phyloP scores from a whole-genome alignment of 176 grass and related monocot genomes.

The Musa beccarii region DNA sequence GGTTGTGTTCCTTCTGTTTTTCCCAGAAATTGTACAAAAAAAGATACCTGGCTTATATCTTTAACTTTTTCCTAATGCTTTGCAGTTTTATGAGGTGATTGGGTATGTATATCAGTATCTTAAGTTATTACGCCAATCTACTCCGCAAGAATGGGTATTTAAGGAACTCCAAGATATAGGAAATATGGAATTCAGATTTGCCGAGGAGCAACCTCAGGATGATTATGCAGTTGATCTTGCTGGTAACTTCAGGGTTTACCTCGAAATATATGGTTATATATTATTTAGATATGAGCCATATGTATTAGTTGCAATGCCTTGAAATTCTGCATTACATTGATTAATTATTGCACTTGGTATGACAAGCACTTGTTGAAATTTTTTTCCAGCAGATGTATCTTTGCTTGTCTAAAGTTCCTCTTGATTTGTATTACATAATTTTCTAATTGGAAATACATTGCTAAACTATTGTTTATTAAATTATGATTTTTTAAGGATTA shows the following conservation, averaged over 20 bases:
- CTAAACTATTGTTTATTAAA: not conserved
- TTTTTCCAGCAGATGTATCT: too few relatives aligned
- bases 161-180: slow-evolving; percentile 92
- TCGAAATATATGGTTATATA: not conserved
- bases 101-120: slow-evolving; percentile 74
- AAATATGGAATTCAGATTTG: slow-evolving; percentile 93
- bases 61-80: not conserved
- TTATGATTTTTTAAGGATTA: not conserved
- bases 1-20: not conserved
- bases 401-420: too few relatives aligned
- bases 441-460: not conserved
- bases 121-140: slow-evolving; percentile 58
- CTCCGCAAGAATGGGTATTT: slow-evolving; percentile 93
- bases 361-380: too few relatives aligned
- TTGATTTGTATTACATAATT: not conserved
- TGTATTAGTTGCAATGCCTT: not conserved
- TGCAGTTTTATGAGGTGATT: slow-evolving; percentile 65
- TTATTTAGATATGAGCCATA: not conserved
- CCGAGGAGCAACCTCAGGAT: slow-evolving; percentile 94
- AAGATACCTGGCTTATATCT: not conserved
- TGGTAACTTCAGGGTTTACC: slow-evolving; percentile 36
- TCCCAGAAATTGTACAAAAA: not conserved
- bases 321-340: not conserved
- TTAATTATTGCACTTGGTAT: not conserved
- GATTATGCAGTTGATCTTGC: slow-evolving; percentile 83